phyloP scores from a whole-genome alignment of 1,284 basidiomycete genomes.

The Malassezia obtusa region DNA sequence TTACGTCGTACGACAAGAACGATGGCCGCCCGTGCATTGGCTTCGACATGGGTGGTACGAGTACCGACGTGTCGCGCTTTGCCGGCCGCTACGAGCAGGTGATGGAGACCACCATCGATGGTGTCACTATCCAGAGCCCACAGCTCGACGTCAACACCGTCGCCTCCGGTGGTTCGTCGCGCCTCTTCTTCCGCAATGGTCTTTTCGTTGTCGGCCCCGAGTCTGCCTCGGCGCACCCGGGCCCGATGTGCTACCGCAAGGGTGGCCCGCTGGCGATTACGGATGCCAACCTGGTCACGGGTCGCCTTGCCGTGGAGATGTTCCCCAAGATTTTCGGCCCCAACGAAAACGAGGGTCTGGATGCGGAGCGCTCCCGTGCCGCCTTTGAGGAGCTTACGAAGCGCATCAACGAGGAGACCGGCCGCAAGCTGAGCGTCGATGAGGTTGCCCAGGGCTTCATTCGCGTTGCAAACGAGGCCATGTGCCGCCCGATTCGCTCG shows the following conservation, averaged over 20 bases:
- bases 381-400: conserved; percentile 61
- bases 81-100: conserved; percentile 75
- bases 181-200: conserved; percentile 45
- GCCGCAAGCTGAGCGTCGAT: conserved; percentile 61
- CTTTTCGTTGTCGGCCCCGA: conserved; percentile 45
- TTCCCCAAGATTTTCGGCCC: conserved; percentile 83
- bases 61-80: conserved; percentile 76
- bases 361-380: conserved; percentile 54
- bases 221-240: conserved; percentile 42
- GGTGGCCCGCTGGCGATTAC: conserved; percentile 45
- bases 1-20: conserved; percentile 69
- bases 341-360: conserved; percentile 69
- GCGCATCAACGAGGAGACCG: conserved; percentile 60
- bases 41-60: conserved; percentile 60
- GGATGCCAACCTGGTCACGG: conserved; percentile 45
- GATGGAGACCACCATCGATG: conserved; percentile 82
- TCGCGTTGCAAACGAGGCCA: conserved; percentile 50
- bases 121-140: conserved; percentile 75
- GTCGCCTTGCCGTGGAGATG: conserved; percentile 41
- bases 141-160: conserved; percentile 54
- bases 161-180: conserved; percentile 39
- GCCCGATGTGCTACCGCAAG: conserved; percentile 45
- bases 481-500: conserved; percentile 83
- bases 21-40: conserved; percentile 60
- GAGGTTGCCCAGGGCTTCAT: conserved; percentile 71